phyloP scores from a whole-genome alignment of 2,329 filamentous ascomycete genomes.

The Sporothrix humicola region DNA sequence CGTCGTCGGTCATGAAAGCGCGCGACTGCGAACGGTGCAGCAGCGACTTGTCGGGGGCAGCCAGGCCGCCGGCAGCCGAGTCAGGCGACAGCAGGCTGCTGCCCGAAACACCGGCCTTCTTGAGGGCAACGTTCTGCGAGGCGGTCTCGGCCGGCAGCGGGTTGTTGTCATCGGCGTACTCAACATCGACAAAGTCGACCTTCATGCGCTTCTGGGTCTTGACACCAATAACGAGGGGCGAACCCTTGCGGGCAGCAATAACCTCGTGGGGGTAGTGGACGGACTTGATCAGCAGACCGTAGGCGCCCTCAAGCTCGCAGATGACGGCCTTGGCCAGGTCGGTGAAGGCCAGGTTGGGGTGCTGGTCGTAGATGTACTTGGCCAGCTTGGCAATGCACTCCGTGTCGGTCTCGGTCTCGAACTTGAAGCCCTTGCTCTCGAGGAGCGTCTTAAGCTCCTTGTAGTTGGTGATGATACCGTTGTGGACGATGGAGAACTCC shows the following conservation, averaged over 20 bases:
- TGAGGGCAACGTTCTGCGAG: slow-evolving; percentile 94
- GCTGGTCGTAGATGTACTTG: slow-evolving; percentile 96
- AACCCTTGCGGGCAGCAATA: slow-evolving; percentile 97
- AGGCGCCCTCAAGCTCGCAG: slow-evolving; percentile 96
- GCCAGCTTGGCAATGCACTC: slow-evolving; percentile 99
- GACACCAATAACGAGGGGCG: slow-evolving; percentile 94
- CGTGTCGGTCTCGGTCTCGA: slow-evolving; percentile 99
- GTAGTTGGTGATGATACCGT: slow-evolving; percentile 99
- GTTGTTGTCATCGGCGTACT: slow-evolving; percentile 85
- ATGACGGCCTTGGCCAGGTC: slow-evolving; percentile 97
- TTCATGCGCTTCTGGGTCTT: slow-evolving; percentile 99
- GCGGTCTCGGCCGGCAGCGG: slow-evolving; percentile 90
- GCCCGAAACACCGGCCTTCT: slow-evolving; percentile 85
- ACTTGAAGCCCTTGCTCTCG: slow-evolving; percentile 92
- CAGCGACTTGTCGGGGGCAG: slow-evolving; percentile 94
- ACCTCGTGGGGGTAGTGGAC: slow-evolving; percentile 98
- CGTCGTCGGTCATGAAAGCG: slow-evolving; percentile 98
- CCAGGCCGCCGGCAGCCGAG: slow-evolving; percentile 57
- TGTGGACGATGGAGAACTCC: slow-evolving; percentile 98
- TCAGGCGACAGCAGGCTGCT: slow-evolving; percentile 68
- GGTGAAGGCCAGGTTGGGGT: slow-evolving; percentile 94
- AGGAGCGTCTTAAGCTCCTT: slow-evolving; percentile 97
- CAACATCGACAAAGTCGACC: slow-evolving; percentile 99
- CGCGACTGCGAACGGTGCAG: slow-evolving; percentile 98
- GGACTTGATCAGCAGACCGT: slow-evolving; percentile 96